phyloP scores from a whole-genome alignment of 2,329 filamentous ascomycete genomes.

The Chaetomium strumarium region DNA sequence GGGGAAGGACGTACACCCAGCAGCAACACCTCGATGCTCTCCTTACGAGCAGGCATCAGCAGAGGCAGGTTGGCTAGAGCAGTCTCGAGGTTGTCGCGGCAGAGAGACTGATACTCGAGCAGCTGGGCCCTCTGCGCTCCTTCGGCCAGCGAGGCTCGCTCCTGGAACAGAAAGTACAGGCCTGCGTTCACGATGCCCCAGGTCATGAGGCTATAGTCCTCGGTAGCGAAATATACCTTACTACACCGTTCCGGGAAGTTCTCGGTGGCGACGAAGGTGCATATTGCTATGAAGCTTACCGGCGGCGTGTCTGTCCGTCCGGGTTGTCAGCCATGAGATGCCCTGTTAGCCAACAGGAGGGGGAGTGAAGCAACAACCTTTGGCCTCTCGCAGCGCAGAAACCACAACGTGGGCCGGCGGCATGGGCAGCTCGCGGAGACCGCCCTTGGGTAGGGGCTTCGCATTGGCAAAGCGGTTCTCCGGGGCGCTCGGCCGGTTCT shows the following conservation, averaged over 20 bases:
- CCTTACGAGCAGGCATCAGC: conserved; percentile 47
- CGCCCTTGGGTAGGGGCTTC: conserved; percentile 40
- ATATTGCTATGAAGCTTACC: conserved; percentile 45
- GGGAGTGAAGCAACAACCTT: conserved; percentile 28
- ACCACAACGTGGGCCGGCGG: conserved; percentile 49
- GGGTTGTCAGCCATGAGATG: background rate
- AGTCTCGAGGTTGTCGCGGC: conserved; percentile 46
- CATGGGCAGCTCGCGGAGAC: conserved; percentile 47
- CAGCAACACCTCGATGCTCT: conserved; percentile 54
- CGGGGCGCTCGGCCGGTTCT: conserved; percentile 38
- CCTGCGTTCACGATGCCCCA: conserved; percentile 47
- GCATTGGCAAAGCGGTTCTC: conserved; percentile 43
- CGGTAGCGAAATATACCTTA: conserved; percentile 45
- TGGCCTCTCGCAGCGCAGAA: conserved; percentile 42
- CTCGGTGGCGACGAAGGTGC: conserved; percentile 43
- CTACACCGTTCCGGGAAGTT: conserved; percentile 47
- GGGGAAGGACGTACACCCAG: conserved; percentile 42
- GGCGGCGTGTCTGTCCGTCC: conserved; percentile 36
- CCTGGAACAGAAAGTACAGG: conserved; percentile 45
- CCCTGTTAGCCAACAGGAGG: background rate
- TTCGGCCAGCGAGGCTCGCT: conserved; percentile 36
- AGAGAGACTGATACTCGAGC: conserved; percentile 36
- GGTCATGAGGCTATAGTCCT: conserved; percentile 44
- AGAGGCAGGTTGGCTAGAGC: conserved; percentile 47
- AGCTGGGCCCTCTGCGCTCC: conserved; percentile 26